Evolutionary conservation across 441 rosid genomes (phyloP), one percentile per base, ranked within the genome.

Genomic region (Erysimum cheiri): DNA sequence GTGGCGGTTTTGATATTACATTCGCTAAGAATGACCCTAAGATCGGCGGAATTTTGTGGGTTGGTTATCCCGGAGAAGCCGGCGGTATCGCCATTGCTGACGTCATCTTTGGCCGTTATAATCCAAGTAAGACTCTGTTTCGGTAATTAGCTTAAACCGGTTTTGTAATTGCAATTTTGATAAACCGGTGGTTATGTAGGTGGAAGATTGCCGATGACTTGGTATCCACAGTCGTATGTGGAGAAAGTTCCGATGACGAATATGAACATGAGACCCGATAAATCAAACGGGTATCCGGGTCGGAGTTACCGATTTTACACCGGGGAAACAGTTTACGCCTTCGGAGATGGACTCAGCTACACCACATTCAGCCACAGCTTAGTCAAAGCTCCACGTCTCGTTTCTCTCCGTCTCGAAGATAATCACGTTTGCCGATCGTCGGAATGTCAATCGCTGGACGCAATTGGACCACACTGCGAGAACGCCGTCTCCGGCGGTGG

Each of bases 51-150:
- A 94, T 94, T 8, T 48, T 94, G 37, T 94, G 98, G 97, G 97
- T 88, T 33, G 97, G 97, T 11, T 91, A 84, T 78, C 98, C 98
- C 2, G 98, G 97, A 3, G 80, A 93, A 78, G 95, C 93, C 2
- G 98, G 98, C 1, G 98, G 98, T 32, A 89, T 85, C 15, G 97
- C 97, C 62, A 85, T 94, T 15, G 96, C 98, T 6, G 98, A 94
- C 55, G 68, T 94, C 47, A 75, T 87, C 32, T 94, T 88, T 36
- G 98, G 96, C 1, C 67, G 64, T 19, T 69, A 81, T 53, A 90
- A 92, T 74, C 99, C 99, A 36, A 78, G 99, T 91, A 82, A 87
- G 83, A 64, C n/a, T 32, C 22, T 32, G 10, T 24, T n/a, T 24
- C 19, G 8, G 40, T 12, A 13, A 61, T 1, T 35, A 4, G 14